These are phyloP conservation scores for Lactarius tabidus DNA, from an alignment of 768 basidiomycete species.

Conservation along the genomic window DNA sequence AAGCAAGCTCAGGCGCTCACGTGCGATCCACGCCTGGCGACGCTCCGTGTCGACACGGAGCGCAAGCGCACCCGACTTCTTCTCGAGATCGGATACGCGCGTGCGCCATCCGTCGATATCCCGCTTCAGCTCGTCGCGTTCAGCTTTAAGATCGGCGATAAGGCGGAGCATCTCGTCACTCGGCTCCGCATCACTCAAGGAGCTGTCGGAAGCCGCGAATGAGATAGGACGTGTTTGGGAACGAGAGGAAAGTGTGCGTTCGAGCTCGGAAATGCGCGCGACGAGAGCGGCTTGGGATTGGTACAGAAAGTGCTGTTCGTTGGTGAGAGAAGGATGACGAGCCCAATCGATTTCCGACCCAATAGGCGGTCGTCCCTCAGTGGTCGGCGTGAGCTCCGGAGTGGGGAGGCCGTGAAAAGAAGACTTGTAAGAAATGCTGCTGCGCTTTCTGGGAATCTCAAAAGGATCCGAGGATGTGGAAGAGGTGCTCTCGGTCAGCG, in stretches of 20 bases:
- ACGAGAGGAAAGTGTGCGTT: conserved; percentile 56
- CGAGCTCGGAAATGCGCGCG: conserved; percentile 76
- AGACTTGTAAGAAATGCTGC: conserved; percentile 73
- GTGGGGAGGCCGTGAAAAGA: conserved; percentile 55
- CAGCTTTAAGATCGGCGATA: conserved; percentile 75
- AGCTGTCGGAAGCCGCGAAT: conserved; percentile 47
- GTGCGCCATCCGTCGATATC: conserved; percentile 87
- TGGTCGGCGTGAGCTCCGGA: conserved; percentile 69
- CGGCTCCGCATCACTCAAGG: conserved; percentile 42
- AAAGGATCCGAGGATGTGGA: conserved; percentile 33
- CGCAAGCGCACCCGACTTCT: conserved; percentile 58
- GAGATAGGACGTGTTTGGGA: conserved; percentile 40
- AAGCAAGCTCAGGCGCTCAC: conserved; percentile 61
- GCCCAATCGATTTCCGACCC: conserved; percentile 33
- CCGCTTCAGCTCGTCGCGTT: conserved; percentile 83
- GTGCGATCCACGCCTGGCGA: conserved; percentile 76
- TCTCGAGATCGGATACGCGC: conserved; percentile 74
- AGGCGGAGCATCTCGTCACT: conserved; percentile 76
- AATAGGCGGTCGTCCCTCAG: conserved; percentile 41
- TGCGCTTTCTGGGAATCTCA: conserved; percentile 43
- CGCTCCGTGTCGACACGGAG: conserved; percentile 74
- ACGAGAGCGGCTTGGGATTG: conserved; percentile 81
- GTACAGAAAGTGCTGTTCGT: conserved; percentile 83
- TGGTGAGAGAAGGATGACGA: conserved; percentile 30
- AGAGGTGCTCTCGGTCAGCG: conserved; percentile 30